A percentile compares a stretch with the other conserved stretches of the same genome.
Evolutionary conservation across 305 asterid species (phyloP).

Genomic region (Fraxinus albicans): DNA sequence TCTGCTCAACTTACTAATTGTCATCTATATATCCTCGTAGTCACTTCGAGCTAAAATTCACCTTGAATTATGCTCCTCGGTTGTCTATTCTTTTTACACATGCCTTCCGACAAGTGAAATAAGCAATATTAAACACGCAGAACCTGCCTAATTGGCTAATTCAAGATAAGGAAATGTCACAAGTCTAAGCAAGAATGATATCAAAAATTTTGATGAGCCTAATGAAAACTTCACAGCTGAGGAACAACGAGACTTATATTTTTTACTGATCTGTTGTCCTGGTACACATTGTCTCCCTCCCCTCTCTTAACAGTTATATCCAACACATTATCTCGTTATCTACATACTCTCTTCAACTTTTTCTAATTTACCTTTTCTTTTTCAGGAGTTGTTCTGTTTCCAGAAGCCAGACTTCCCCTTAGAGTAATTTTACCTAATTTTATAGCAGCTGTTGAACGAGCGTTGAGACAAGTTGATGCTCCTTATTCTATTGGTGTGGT

Average conservation of each 20-base stretch:
- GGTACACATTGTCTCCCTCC: neutral
- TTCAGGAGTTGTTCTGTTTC: slow-evolving; percentile 80
- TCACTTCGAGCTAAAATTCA: neutral
- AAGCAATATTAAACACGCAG: neutral
- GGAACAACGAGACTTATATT: neutral
- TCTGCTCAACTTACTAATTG: neutral
- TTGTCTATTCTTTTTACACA: neutral
- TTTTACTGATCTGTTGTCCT: slow-evolving; percentile 3
- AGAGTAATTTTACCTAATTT: slow-evolving; percentile 71
- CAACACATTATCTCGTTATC: neutral
- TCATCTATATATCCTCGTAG: neutral
- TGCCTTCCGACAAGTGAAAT: neutral
- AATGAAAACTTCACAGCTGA: neutral
- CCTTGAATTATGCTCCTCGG: neutral
- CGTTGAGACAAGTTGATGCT: slow-evolving; percentile 72
- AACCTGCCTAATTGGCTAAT: neutral
- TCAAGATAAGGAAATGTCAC: neutral
- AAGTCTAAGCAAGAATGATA: slow-evolving; percentile 10
- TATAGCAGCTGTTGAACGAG: slow-evolving; percentile 78
- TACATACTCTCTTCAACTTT: slow-evolving; percentile 14
- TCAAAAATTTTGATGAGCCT: neutral
- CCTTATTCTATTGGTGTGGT: slow-evolving; percentile 88
- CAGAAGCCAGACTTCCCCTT: slow-evolving; percentile 92
- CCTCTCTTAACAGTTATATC: neutral
- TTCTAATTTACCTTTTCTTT: slow-evolving; percentile 15